These are phyloP conservation scores for Metroxylon sagu DNA, from an alignment of 176 grass and related monocot species.

Conservation along the genomic window DNA sequence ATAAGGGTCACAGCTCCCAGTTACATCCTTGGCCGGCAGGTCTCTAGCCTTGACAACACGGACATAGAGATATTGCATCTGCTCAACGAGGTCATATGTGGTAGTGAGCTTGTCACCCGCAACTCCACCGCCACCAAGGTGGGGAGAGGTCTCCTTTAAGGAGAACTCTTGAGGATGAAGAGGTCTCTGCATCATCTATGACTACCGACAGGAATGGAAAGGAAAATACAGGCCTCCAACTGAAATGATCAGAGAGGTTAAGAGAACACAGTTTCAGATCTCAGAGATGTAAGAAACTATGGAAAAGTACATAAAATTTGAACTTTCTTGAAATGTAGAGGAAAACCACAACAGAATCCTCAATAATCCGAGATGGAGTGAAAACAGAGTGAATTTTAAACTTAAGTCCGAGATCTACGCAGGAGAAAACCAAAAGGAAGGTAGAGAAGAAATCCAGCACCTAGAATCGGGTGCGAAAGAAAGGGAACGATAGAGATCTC, in stretches of 20 bases:
- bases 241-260: background rate
- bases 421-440: no score
- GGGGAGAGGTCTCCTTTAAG: slow-evolving; percentile 65
- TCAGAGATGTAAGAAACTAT: no score
- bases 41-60: slow-evolving; percentile 61
- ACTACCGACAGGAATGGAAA: background rate
- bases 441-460: no score
- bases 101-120: slow-evolving; percentile 54
- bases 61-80: slow-evolving; percentile 75
- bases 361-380: no score
- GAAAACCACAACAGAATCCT: no score
- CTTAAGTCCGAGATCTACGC: no score
- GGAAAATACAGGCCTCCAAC: background rate
- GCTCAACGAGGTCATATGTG: slow-evolving; percentile 66
- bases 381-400: no score
- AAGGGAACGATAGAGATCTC: no score
- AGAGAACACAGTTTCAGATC: no score
- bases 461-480: no score
- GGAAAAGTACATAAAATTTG: no score
- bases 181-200: slow-evolving; percentile 59
- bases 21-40: slow-evolving; percentile 48
- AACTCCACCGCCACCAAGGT: slow-evolving; percentile 41
- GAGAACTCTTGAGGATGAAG: slow-evolving; percentile 51
- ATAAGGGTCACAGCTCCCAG: slow-evolving; percentile 55
- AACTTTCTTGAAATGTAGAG: no score